Evolutionary conservation across 192 early-diverging fungal genomes (phyloP).

Genomic region (Podila epicladia): DNA sequence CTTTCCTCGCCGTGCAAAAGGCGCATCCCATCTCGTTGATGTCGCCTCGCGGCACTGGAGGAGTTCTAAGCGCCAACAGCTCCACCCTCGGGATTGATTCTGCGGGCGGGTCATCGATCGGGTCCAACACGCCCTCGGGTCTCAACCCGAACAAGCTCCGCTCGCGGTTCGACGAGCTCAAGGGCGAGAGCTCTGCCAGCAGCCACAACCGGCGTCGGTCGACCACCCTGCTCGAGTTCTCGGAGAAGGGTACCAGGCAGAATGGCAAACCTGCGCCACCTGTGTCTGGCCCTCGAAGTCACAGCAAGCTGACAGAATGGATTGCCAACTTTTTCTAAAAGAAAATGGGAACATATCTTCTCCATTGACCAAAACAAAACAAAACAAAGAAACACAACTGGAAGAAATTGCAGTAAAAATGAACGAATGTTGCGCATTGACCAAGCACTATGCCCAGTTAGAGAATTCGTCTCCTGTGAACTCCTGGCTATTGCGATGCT

Average conservation of each 20-base stretch:
- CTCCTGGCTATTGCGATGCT: too few relatives aligned
- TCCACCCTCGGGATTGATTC: not conserved
- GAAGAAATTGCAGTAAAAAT: too few relatives aligned
- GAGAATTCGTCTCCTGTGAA: too few relatives aligned
- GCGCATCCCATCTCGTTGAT: not conserved
- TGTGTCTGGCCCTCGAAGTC: constrained; percentile 19
- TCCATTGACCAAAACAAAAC: too few relatives aligned
- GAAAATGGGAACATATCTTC: too few relatives aligned
- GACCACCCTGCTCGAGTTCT: constrained; percentile 31
- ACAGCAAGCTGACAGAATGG: constrained; percentile 37
- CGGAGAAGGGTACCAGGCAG: constrained; percentile 30
- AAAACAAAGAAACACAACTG: too few relatives aligned
- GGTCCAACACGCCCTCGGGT: not conserved
- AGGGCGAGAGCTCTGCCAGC: not conserved
- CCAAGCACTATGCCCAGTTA: too few relatives aligned
- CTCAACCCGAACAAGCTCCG: not conserved
- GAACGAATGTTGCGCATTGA: too few relatives aligned
- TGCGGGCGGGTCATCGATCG: not conserved
- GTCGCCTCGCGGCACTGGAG: not conserved
- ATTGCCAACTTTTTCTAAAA: constrained; percentile 47
- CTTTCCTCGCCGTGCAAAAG: constrained; percentile 6
- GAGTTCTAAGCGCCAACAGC: not conserved
- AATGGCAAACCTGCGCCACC: constrained; percentile 30
- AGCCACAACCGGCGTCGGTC: constrained; percentile 29
- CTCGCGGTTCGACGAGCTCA: constrained; percentile 24